Conservation (phyloP, 129 eudicot species). For the Flaveria ramosissima region DNA sequence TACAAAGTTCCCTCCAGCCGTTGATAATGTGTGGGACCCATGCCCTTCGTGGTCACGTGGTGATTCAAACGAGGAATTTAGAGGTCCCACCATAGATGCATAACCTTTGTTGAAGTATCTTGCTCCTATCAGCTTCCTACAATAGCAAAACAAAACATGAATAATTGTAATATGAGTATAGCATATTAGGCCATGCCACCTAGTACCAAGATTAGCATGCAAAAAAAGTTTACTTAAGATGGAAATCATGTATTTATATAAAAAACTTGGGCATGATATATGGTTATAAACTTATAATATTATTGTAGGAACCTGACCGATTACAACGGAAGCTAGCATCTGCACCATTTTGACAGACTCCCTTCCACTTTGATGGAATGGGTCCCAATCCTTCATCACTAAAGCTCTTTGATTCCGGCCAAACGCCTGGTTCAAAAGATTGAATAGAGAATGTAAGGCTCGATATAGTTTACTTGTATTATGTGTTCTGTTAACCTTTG, state of each 20-base stretch:
- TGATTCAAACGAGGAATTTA: slow-evolving; percentile 49
- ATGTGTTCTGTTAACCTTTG: neutral
- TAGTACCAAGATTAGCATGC: neutral
- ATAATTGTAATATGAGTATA: neutral
- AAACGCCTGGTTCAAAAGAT: slow-evolving; percentile 62
- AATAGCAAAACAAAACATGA: neutral
- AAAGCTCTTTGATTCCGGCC: slow-evolving; percentile 97
- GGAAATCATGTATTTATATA: neutral
- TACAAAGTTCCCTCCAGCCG: slow-evolving; percentile 89
- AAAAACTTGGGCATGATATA: neutral
- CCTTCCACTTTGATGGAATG: slow-evolving; percentile 86
- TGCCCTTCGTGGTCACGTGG: slow-evolving; percentile 89
- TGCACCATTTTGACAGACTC: slow-evolving; percentile 61
- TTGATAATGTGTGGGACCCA: slow-evolving; percentile 95
- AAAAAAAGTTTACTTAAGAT: neutral
- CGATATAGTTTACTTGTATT: slow-evolving; percentile 8
- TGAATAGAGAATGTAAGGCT: slow-evolving; percentile 21
- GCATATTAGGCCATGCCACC: neutral
- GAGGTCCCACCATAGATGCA: slow-evolving; percentile 53
- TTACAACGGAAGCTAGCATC: slow-evolving; percentile 76
- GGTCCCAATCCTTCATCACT: slow-evolving; percentile 79
- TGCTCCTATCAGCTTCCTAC: slow-evolving; percentile 93
- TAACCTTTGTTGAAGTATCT: slow-evolving; percentile 89
- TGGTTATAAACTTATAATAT: neutral
- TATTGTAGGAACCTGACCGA: slow-evolving; percentile 56